phyloP scores from a whole-genome alignment of 768 basidiomycete species.

The Pleurotus tuber-regium region DNA sequence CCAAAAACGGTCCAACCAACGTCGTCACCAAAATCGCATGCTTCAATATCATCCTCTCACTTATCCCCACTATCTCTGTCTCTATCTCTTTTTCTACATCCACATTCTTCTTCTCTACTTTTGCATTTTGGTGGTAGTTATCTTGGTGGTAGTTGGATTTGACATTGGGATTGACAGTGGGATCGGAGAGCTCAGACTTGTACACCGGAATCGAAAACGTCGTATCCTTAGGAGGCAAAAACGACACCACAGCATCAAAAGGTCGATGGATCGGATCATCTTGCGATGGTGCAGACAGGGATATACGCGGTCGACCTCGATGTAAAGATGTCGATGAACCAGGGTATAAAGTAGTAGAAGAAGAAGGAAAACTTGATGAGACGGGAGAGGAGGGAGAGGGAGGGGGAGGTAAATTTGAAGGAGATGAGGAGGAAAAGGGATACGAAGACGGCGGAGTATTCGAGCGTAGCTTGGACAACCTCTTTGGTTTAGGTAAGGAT shows the following conservation, averaged over 20 bases:
- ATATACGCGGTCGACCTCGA: background rate
- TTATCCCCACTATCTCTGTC: background rate
- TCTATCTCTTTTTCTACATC: background rate
- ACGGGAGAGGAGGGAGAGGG: background rate
- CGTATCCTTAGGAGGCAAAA: constrained; percentile 1
- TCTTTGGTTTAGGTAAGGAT: background rate
- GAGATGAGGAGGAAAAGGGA: background rate
- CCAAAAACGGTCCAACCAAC: constrained; percentile 3
- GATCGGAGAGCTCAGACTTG: background rate
- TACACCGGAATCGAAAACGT: too few relatives aligned
- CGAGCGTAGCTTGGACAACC: background rate
- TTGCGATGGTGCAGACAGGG: background rate
- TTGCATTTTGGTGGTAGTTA: background rate
- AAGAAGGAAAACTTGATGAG: too few relatives aligned
- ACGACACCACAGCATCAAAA: constrained; percentile 2
- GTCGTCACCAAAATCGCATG: constrained; percentile 6
- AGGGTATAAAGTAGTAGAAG: too few relatives aligned
- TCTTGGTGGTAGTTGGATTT: background rate
- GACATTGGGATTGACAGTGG: background rate
- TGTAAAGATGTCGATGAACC: too few relatives aligned
- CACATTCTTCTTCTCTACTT: too few relatives aligned
- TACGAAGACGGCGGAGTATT: background rate
- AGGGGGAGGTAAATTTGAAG: background rate
- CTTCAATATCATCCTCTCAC: constrained; percentile 6
- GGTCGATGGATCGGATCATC: background rate